Base-by-base conservation (phyloP, 306 rosid species). In the Trifolium repens region DNA sequence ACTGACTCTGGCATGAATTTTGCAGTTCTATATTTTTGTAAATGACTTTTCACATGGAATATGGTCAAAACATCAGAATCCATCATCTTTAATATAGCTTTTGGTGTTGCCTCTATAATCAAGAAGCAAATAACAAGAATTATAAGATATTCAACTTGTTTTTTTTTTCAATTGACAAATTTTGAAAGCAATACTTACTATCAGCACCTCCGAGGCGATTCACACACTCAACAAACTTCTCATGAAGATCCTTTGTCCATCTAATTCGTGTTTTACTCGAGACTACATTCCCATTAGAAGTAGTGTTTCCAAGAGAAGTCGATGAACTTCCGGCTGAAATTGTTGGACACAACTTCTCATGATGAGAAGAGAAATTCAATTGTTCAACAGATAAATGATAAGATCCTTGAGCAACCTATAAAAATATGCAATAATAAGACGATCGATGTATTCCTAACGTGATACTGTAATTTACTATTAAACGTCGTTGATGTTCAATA, bases 241-340 rank as follows among this genome's bases (percentile, higher is more conserved):
- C 97, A 19, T 94, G 98, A 81, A 94, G 98, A 79, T 90, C 96
- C 76, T 88, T 94, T 59, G 88, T 88, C 98, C 98, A 94, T 71
- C 97, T 88, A 46, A 94, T 94, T 52, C 98, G 84, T 8, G 92
- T 82, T 80, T 94, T 91, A 73, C 84, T 87, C 0, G 93, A 80
- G 32, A 81, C 79, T 3, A 52, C 83, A 32, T 82, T 40, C 30
- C 85, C 89, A 49, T 47, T 72, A 55, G 91, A 85, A 52, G 84
- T 17, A 46, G 89, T 64, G 67, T 81, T 84, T 72, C 85, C 84
- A 61, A 72, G 32, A 74, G 39, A 44, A 64, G 61, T 8, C 8
- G 88, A 78, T 16, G 76, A 65, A 82, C 75, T 84, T 69, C 57
- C 83, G 1, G 84, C 10, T 35, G 87, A 75, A 69, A 59, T 40